These are phyloP conservation scores for Pythium brassicae DNA, from an alignment of 352 stramenopile species.

Conservation along the genomic window DNA sequence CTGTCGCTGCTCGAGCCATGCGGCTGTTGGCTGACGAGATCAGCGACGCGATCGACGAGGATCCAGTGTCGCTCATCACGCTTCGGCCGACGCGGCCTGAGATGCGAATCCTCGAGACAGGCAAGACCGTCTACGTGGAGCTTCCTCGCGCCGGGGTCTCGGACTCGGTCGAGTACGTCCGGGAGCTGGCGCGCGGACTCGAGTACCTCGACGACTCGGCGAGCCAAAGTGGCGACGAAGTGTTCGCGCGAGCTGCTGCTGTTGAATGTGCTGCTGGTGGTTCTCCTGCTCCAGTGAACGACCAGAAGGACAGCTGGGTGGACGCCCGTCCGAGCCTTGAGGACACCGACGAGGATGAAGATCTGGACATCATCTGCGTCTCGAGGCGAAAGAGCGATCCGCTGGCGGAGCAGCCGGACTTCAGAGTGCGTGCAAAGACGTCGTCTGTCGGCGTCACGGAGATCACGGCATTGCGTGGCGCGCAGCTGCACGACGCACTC, in stretches of 20 bases:
- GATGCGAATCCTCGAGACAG: conserved; percentile 45
- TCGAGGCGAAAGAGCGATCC: conserved; percentile 25
- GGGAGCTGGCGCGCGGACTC: conserved; percentile 58
- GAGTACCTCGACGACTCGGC: conserved; percentile 31
- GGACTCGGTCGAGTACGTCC: conserved; percentile 63
- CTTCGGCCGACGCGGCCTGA: conserved; percentile 53
- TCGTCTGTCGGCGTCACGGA: not conserved
- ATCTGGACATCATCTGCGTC: conserved; percentile 23
- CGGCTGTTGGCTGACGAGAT: conserved; percentile 60
- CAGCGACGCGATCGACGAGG: conserved; percentile 38
- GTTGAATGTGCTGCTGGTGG: no score
- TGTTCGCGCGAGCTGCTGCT: not conserved
- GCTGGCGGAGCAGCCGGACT: conserved; percentile 4
- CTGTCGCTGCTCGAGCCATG: conserved; percentile 46
- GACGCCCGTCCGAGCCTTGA: conserved; percentile 9
- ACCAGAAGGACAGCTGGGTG: not conserved
- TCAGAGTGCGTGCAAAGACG: not conserved
- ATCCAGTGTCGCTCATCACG: conserved; percentile 56
- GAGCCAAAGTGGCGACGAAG: not conserved
- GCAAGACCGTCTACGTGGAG: conserved; percentile 53
- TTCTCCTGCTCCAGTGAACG: no score
- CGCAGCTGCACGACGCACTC: conserved; percentile 38
- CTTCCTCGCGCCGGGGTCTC: conserved; percentile 40
- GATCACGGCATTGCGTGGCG: conserved; percentile 2
- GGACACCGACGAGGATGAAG: conserved; percentile 34